Evolutionary conservation across 164 flowering plant genomes (phyloP).

Genomic region (Liquidambar formosana): DNA sequence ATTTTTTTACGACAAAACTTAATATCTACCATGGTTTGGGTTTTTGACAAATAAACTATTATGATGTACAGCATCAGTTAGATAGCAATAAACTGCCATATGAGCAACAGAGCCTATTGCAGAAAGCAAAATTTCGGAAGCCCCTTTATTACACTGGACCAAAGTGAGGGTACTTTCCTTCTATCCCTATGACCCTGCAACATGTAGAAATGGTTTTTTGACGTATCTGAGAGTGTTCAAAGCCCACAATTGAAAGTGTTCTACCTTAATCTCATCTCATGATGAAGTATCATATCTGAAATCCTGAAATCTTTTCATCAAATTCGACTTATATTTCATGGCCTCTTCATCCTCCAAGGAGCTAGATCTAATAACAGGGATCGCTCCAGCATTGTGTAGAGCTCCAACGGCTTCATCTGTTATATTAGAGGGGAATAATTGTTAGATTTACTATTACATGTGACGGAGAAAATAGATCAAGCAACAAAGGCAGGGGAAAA

Average conservation of each 20-base stretch:
- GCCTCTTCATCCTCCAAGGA: constrained; percentile 52
- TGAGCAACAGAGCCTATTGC: neutral
- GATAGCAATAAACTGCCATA: neutral
- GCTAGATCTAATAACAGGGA: constrained; percentile 49
- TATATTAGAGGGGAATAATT: neutral
- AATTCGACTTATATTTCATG: constrained; percentile 45
- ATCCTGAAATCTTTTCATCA: constrained; percentile 63
- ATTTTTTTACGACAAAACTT: too few relatives aligned
- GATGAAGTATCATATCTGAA: constrained; percentile 33
- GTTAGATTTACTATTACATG: neutral
- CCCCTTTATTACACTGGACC: neutral
- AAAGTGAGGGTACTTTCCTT: neutral
- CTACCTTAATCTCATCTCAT: constrained; percentile 1
- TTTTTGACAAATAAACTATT: neutral
- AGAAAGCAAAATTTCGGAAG: neutral
- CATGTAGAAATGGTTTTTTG: neutral
- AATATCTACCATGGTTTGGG: too few relatives aligned
- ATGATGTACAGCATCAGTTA: neutral
- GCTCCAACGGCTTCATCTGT: constrained; percentile 64
- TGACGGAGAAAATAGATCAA: too few relatives aligned
- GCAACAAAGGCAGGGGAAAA: too few relatives aligned
- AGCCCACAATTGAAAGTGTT: neutral
- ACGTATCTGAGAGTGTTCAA: neutral
- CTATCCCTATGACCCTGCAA: neutral
- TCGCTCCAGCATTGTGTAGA: constrained; percentile 64